Evolutionary conservation across 2,329 filamentous ascomycete species (phyloP), one percentile per base, ranked within the genome.

Genomic region (Talaromyces sp.): DNA sequence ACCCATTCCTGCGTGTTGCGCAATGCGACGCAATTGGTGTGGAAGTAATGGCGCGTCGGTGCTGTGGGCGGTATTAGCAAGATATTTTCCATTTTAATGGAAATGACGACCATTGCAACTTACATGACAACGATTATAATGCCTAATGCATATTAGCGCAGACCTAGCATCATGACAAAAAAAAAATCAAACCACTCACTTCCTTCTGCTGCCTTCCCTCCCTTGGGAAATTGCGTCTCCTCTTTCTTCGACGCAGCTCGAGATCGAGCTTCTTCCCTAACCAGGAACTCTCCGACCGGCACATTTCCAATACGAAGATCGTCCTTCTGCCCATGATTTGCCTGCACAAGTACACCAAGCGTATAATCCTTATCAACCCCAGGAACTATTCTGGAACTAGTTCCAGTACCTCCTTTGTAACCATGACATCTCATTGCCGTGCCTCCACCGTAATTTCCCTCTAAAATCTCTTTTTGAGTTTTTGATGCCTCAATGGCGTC

Each of bases 351-450:
- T 3, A 62, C 61, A 13, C 61, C 61, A 27, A 62, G 45, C 1
- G 61, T 62, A 8, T 54, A 62, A n/a, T 50, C 49, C 37, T 37
- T 50, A 15, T 62, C 49, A 3, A 7, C 49, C n/a, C 61, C 61
- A 7, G 37, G 49, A 6, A 62, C 49, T 19, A 56, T 43, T 27
- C 61, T 47, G 27, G 61, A 62, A 37, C 45, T 54, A 31, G 61
- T 62, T 13, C 61, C 61, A 13, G 61, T 62, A 3, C 61, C 61
- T 22, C 61, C 61, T 62, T 62, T 62, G n/a, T 62, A 62, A 6
- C 61, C 61, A 41, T 62, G 61, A 35, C 61, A 62, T 19, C 61
- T 39, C 61, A 62, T 62, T 43, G 45, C 61, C 6, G 61, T 62
- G 17, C 61, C 61, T 19, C 61, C 61, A 10, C 61, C 61, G 25